phyloP scores from a whole-genome alignment of 225 moss, liverwort and hornwort species.

The Bryoerythrophyllum caledonicum region DNA sequence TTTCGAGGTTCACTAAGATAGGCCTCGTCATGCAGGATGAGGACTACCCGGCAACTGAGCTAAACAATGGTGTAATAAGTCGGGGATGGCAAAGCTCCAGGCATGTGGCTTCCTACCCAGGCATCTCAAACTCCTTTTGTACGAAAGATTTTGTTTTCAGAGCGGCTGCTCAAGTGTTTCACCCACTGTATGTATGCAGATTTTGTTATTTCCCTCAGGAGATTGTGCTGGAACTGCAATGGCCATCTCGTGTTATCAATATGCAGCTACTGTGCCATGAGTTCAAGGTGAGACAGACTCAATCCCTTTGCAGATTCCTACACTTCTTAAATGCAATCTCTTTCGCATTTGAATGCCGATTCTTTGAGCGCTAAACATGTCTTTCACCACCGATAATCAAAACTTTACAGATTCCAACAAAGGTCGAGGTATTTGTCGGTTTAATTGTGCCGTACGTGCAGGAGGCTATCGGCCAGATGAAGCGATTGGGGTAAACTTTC shows the following conservation, averaged over 20 bases:
- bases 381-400: neutral
- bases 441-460: slow-evolving; percentile 53
- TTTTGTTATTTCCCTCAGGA: slow-evolving; percentile 95
- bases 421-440: slow-evolving; percentile 87
- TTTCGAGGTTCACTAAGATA: neutral
- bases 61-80: slow-evolving; percentile 75
- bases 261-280: slow-evolving; percentile 95
- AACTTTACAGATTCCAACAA: slow-evolving; percentile 76
- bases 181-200: slow-evolving; percentile 34
- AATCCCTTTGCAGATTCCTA: neutral
- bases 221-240: slow-evolving; percentile 72
- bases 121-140: neutral
- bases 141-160: neutral
- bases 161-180: neutral
- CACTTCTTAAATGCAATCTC: neutral
- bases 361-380: neutral
- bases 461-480: slow-evolving; percentile 69
- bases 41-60: slow-evolving; percentile 59
- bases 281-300: slow-evolving; percentile 47
- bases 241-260: slow-evolving; percentile 78
- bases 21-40: slow-evolving; percentile 50
- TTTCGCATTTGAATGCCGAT: neutral
- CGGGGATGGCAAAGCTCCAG: slow-evolving; percentile 97
- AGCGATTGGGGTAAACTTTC: slow-evolving; percentile 68
- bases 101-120: slow-evolving; percentile 21